Evolutionary conservation across 345 rosid species (phyloP).

Genomic region (Hypericum androsaemum): DNA sequence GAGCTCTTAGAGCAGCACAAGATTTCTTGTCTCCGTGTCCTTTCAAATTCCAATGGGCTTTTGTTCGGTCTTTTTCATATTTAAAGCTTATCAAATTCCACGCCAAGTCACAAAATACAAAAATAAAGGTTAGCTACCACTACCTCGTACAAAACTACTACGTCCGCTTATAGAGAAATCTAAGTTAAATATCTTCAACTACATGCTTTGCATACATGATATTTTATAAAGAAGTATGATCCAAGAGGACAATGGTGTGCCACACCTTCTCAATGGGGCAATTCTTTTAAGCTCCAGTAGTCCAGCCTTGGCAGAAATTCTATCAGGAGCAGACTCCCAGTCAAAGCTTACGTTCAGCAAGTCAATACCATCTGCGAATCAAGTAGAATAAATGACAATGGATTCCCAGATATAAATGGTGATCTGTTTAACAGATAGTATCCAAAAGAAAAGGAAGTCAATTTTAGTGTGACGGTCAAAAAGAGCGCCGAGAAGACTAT

Average conservation of each 20-base stretch:
- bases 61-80: too few species aligned
- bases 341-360: slow-evolving; percentile 91
- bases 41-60: too few species aligned
- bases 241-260: background rate
- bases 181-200: too few species aligned
- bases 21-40: too few species aligned
- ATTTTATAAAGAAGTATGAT: background rate
- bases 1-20: too few species aligned
- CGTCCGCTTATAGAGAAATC: too few species aligned
- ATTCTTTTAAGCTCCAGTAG: slow-evolving; percentile 54
- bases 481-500: background rate
- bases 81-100: too few species aligned
- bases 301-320: slow-evolving; percentile 77
- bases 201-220: background rate
- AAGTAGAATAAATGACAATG: background rate
- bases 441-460: background rate
- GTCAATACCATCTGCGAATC: slow-evolving; percentile 64
- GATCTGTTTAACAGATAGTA: background rate
- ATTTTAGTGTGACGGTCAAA: background rate
- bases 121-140: too few species aligned
- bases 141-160: too few species aligned
- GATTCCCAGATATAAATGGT: background rate
- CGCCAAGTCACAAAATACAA: too few species aligned
- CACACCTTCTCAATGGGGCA: slow-evolving; percentile 68
- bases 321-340: slow-evolving; percentile 80